Percentiles rank a stretch among this genome's conserved stretches.
Conservation (phyloP, 2,329 filamentous ascomycete genomes). For the Allantophomopsis cytisporea region DNA sequence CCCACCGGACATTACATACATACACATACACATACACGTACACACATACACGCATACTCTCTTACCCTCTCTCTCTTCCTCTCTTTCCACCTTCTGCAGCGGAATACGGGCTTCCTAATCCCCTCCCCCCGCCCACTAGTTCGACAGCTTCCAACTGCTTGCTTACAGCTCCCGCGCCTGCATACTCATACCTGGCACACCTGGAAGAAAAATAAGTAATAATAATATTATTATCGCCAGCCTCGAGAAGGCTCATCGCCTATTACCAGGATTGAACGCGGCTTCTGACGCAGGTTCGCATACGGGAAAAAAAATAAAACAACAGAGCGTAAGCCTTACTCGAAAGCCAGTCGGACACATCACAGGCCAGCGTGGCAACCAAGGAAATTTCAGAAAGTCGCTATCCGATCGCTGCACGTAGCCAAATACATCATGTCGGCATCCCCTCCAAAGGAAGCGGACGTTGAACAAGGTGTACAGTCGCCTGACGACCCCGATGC, state of each 20-base stretch:
- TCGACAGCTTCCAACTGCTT: not conserved
- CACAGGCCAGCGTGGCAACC: conserved; percentile 16
- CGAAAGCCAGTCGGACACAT: conserved; percentile 9
- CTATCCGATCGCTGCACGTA: conserved; percentile 23
- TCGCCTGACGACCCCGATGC: conserved; percentile 83
- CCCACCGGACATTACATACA: not conserved
- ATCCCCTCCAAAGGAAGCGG: conserved; percentile 77
- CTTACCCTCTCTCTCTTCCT: not conserved
- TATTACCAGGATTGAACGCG: conserved; percentile 2
- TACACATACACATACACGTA: too few species aligned
- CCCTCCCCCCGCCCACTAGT: not conserved
- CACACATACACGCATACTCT: not conserved
- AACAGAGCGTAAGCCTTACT: conserved; percentile 9
- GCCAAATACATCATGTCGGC: conserved; percentile 89
- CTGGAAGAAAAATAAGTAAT: not conserved
- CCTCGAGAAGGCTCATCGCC: not conserved
- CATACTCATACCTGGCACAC: not conserved
- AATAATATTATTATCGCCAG: not conserved
- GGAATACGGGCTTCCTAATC: not conserved
- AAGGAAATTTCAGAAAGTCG: conserved; percentile 14
- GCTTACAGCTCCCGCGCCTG: not conserved
- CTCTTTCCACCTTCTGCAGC: not conserved
- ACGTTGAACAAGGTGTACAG: conserved; percentile 86
- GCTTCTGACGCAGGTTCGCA: conserved; percentile 8
- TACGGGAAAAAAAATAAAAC: conserved; percentile 3